Evolutionary conservation across 2,329 filamentous ascomycete genomes (phyloP), one percentile per base, ranked within the genome.

Genomic region (Penicillium corylophilum): DNA sequence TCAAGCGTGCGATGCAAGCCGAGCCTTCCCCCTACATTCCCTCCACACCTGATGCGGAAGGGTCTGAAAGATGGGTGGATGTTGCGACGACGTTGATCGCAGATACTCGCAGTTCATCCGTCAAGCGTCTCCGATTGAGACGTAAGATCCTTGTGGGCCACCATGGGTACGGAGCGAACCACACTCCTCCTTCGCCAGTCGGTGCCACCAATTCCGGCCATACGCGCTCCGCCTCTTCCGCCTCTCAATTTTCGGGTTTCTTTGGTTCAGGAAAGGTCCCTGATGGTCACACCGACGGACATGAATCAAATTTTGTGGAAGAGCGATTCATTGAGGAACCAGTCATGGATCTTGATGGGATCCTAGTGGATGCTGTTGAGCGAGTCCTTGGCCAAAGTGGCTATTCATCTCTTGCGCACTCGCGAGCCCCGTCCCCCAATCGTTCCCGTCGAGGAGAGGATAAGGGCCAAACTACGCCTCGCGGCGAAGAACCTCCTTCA

Each of bases 291-390:
- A 35, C 56, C 6, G 15, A 53, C 7, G 60, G 59, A 6, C 57
- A 57, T 7, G 61, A 65, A 18, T 46, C 60, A 9, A 59, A 48
- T n/a, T 65, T 68, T 28, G 71, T 77, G 1, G 77, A 80, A 45
- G 79, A 82, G 55, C 67, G 74, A 50, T 81, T 83, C 44, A 64
- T 75, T 10, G 78, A 81, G 55, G 81, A 84, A 55, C 67, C 69
- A 2, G 77, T 84, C 43, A 79, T 82, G 77, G 80, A 82, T 55
- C 75, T 82, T 46, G 82, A 84, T 54, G 74, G 75, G n/a, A 82
- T 75, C 2, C 71, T 84, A 0, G 77, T 82, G 31, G 80, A 83
- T 61, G 81, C 80, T 7, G 72, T 84, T 20, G 82, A 84, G 61
- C 77, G 79, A 46, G 76, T 82, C 9, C 70, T 84, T 3, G 74